Percentiles rank a stretch among this genome's conserved stretches.
Evolutionary conservation across 2,329 filamentous ascomycete species (phyloP).

Genomic region (Aspergillus sojae): DNA sequence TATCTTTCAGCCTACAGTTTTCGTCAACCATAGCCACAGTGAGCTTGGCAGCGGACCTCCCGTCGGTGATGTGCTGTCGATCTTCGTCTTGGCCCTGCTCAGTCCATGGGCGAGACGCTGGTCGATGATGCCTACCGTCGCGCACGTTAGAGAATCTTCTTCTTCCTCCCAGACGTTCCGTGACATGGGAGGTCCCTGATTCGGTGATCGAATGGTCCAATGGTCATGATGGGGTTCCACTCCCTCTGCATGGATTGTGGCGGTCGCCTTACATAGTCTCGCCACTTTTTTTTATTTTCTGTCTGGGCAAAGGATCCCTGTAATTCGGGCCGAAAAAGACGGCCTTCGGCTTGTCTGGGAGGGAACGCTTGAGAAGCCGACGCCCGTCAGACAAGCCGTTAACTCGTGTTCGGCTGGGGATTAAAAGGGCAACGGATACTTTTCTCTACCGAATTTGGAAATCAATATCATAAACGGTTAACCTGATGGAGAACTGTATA

Average conservation of each 20-base stretch:
- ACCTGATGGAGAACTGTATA: neutral
- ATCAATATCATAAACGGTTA: neutral
- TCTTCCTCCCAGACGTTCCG: conserved; percentile 10
- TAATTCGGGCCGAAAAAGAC: conserved; percentile 3
- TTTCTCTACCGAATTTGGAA: neutral
- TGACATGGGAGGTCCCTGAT: neutral
- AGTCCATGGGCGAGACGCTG: conserved; percentile 18
- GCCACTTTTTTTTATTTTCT: neutral
- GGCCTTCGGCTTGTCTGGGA: conserved; percentile 2
- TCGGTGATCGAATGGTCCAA: neutral
- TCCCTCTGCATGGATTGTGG: neutral
- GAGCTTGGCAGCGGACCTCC: conserved; percentile 36
- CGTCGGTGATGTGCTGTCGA: conserved; percentile 33
- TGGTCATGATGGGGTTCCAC: neutral
- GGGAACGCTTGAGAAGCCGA: neutral
- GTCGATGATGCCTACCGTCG: conserved; percentile 10
- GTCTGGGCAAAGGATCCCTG: neutral
- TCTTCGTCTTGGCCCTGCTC: conserved; percentile 30
- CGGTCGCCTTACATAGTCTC: neutral
- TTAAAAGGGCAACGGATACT: neutral
- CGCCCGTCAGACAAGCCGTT: neutral
- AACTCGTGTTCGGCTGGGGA: neutral
- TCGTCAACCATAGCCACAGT: conserved; percentile 25
- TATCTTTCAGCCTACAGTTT: conserved; percentile 4
- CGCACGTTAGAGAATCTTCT: conserved; percentile 16